These are phyloP conservation scores for Aspergillus wentii DNA, from an alignment of 495 filamentous ascomycete genomes.

Conservation along the genomic window DNA sequence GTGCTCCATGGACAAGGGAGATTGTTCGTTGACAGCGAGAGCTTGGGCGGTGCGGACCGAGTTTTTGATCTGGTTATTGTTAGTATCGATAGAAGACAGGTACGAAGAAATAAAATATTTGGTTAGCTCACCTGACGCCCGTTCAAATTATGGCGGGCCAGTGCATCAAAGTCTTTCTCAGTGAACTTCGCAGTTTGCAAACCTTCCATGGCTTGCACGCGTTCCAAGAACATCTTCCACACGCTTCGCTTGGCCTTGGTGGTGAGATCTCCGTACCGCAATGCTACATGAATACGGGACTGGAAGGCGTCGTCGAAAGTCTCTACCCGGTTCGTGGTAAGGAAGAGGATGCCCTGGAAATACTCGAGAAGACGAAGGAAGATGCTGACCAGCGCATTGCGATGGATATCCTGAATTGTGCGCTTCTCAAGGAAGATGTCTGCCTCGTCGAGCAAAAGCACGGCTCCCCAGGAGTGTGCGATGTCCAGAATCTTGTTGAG, in stretches of 20 bases:
- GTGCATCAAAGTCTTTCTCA: conserved; percentile 59
- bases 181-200: conserved; percentile 58
- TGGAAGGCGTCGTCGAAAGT: conserved; percentile 67
- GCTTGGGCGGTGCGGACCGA: conserved; percentile 82
- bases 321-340: conserved; percentile 77
- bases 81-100: conserved; percentile 4
- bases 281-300: conserved; percentile 64
- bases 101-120: too few species aligned
- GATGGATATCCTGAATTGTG: conserved; percentile 62
- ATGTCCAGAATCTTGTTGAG: conserved; percentile 83
- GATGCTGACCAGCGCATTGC: conserved; percentile 75
- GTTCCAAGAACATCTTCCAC: conserved; percentile 80
- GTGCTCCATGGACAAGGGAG: conserved; percentile 70
- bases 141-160: conserved; percentile 72
- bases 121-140: conserved; percentile 79
- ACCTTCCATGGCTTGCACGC: conserved; percentile 60
- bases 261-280: conserved; percentile 76
- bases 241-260: conserved; percentile 73
- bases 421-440: conserved; percentile 77
- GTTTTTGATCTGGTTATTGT: conserved; percentile 76
- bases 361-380: conserved; percentile 69
- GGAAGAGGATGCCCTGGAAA: conserved; percentile 76
- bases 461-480: conserved; percentile 81
- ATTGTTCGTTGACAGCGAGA: conserved; percentile 71
- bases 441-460: conserved; percentile 72